Evolutionary conservation across 495 filamentous ascomycete genomes (phyloP).

Genomic region (Pyrenula aspistea): DNA sequence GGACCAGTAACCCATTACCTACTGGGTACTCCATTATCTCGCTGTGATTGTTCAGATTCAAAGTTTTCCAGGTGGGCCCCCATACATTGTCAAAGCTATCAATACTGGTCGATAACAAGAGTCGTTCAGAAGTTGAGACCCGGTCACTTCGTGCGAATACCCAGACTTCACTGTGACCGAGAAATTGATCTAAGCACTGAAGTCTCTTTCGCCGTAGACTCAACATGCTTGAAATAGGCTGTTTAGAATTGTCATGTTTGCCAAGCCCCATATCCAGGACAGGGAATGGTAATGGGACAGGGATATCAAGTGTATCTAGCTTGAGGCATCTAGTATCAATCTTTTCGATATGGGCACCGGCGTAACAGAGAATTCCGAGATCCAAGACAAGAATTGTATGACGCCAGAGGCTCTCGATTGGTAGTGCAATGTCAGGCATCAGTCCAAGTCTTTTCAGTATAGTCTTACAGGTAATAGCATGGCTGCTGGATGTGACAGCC

Average conservation of each 20-base stretch:
- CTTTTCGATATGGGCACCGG: slow-evolving; percentile 2
- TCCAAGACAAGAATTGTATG: not conserved
- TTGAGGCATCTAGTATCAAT: slow-evolving; percentile 1
- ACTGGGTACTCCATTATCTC: not conserved
- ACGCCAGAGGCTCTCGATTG: not conserved
- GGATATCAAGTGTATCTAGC: not conserved
- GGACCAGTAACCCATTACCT: not conserved
- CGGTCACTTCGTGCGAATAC: not conserved
- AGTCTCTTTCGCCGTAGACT: not conserved
- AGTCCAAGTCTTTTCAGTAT: not conserved
- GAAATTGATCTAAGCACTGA: not conserved
- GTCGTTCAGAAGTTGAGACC: not conserved
- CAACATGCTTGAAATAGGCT: not conserved
- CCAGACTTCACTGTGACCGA: not conserved
- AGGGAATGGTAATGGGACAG: not conserved
- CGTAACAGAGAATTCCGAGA: slow-evolving; percentile 3
- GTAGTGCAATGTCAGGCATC: not conserved
- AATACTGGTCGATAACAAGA: not conserved
- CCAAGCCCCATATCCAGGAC: too few species aligned
- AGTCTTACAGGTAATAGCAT: not conserved
- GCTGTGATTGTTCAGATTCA: not conserved
- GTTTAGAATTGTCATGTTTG: not conserved
- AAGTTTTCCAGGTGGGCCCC: not conserved
- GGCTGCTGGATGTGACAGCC: not conserved
- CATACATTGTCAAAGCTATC: not conserved